Base-by-base conservation (phyloP, 208 protist genomes). In the Porcisia hertigi region DNA sequence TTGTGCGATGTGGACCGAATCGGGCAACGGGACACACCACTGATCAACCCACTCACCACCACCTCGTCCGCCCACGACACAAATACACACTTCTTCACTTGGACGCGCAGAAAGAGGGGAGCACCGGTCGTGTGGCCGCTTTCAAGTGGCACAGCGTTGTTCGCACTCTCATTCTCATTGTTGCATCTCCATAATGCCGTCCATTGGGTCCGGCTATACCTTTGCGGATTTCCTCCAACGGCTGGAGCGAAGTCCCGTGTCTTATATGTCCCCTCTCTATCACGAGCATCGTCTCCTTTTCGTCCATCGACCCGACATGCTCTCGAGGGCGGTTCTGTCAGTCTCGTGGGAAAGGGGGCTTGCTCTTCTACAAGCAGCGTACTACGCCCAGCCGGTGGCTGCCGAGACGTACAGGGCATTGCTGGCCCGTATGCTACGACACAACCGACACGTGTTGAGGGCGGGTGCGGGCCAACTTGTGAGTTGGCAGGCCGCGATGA, bases 191-290 rank as follows among this genome's bases (percentile, higher is more conserved):
- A 73, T 71, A 30, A 93, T 94, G 88, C 91, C 91, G 20, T 65
- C 86, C 12, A 49, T 88, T 0, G 77, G 64, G 14, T 90, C 87
- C 8, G 77, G 82, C 23, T 97, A 95, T 85, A 95, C 93, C 45
- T 93, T 97, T 39, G 84, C 86, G 60, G 93, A 95, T 77, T 97
- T 97, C 73, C 82, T 97, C 34, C 71, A 82, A 71, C 90, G 93
- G 2, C 81, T 97, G 71, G 84, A 95, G 87, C 89, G 91, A 30
- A 95, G 91, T 62, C 90, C 91, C 18, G 73, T 75, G 6, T 63
- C 81, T 7, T 84, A 97, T 81, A 94, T 95, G 85, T 77, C 87
- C 0, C 89, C 86, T 23, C 86, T 95, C 1, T 97, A 95, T 64
- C 89, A 95, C 75, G 86, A 93, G 47, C 82, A 97, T 66, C 71